These are phyloP conservation scores for Gonapodya prolifera DNA, from an alignment of 192 early-diverging fungal species.

Conservation along the genomic window DNA sequence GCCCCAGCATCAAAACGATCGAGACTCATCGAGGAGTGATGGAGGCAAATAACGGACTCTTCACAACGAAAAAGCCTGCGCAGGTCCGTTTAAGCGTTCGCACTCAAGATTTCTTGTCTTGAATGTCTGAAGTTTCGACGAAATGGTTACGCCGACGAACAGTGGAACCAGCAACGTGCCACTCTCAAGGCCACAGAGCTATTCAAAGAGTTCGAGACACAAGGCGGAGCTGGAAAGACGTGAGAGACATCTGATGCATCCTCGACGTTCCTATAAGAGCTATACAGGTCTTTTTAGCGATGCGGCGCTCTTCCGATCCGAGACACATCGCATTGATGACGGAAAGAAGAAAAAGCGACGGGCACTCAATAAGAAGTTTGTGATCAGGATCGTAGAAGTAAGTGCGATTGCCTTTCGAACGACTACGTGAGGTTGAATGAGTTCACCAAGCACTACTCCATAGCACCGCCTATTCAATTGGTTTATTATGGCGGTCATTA, in stretches of 20 bases:
- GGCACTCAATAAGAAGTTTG: neutral
- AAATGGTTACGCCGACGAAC: too few species aligned
- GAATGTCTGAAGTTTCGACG: too few species aligned
- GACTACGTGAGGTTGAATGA: neutral
- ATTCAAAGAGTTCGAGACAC: neutral
- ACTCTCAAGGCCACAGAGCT: neutral
- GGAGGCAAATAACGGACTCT: neutral
- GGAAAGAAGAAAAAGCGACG: neutral
- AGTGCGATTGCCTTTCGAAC: neutral
- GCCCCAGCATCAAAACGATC: too few species aligned
- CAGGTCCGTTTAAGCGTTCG: too few species aligned
- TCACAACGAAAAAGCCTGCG: neutral
- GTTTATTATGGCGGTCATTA: conserved; percentile 9
- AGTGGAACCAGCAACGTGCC: neutral
- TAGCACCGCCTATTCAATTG: neutral
- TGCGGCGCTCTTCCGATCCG: neutral
- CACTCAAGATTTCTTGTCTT: too few species aligned
- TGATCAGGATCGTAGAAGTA: neutral
- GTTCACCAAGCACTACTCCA: neutral
- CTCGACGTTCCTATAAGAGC: too few species aligned
- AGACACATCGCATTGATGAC: neutral
- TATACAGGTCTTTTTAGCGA: too few species aligned
- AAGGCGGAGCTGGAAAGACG: neutral
- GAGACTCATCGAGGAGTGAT: too few species aligned
- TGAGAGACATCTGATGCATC: too few species aligned